These are phyloP conservation scores for Coelastrella sp. DNA, from an alignment of 139 green algal species.

Conservation along the genomic window DNA sequence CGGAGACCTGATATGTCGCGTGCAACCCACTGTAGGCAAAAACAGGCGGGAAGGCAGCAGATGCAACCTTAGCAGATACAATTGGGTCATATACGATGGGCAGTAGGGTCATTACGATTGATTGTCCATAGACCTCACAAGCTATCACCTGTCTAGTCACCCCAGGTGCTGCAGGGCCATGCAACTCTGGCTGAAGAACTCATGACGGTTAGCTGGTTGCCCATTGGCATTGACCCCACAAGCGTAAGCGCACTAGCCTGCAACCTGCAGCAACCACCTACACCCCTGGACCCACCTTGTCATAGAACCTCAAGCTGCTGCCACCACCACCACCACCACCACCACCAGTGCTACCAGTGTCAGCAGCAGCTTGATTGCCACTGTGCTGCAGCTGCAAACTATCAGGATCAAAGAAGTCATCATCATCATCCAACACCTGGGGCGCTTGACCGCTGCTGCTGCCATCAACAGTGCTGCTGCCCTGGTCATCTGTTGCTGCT, in stretches of 20 bases:
- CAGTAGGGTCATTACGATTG: too few species aligned
- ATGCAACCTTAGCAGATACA: too few species aligned
- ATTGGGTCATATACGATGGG: too few species aligned
- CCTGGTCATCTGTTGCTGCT: constrained; percentile 16
- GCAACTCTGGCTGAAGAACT: too few species aligned
- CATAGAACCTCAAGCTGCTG: constrained; percentile 32
- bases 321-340: background rate
- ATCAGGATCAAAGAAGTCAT: constrained; percentile 24
- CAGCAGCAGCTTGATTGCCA: background rate
- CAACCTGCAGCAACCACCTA: background rate
- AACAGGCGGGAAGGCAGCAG: background rate
- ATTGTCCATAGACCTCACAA: too few species aligned
- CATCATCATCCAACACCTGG: background rate
- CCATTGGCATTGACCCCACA: too few species aligned
- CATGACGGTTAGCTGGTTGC: background rate
- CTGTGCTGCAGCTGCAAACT: constrained; percentile 4
- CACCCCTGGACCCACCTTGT: constrained; percentile 24
- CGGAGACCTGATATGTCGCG: constrained; percentile 58
- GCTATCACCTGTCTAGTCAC: too few species aligned
- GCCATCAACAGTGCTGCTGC: background rate
- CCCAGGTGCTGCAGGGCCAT: too few species aligned
- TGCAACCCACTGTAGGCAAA: constrained; percentile 66
- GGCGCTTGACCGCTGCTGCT: too few species aligned
- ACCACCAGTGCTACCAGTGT: background rate
- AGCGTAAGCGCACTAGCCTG: background rate